Percentiles rank a stretch among this genome's conserved stretches.
Conservation (phyloP, 345 rosid genomes). For the Anastatica hierochuntica region DNA sequence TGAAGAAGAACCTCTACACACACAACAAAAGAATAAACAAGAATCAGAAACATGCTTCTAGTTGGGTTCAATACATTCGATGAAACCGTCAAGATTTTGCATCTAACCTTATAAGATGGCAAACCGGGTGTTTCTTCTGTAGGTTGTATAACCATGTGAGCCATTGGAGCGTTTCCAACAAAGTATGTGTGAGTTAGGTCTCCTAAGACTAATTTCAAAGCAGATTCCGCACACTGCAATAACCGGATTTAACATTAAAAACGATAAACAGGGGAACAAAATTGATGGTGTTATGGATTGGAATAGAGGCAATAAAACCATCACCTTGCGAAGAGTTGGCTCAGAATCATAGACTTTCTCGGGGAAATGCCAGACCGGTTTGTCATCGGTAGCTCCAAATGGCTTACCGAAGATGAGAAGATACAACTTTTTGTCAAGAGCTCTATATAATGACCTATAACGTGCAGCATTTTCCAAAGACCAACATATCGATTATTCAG, state of each 20-base stretch:
- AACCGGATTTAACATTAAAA: not conserved
- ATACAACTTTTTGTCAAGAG: slow-evolving; percentile 78
- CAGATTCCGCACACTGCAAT: slow-evolving; percentile 88
- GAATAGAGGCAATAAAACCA: not conserved
- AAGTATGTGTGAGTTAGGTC: slow-evolving; percentile 80
- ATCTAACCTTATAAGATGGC: slow-evolving; percentile 52
- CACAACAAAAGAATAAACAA: not conserved
- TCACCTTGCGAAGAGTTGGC: slow-evolving; percentile 63
- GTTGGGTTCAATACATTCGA: not conserved
- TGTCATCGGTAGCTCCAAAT: slow-evolving; percentile 41
- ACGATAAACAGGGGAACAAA: not conserved
- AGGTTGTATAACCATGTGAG: slow-evolving; percentile 54
- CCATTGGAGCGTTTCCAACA: slow-evolving; percentile 98
- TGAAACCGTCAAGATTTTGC: not conserved
- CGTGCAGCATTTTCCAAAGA: not conserved
- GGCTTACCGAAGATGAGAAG: slow-evolving; percentile 67
- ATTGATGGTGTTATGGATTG: not conserved
- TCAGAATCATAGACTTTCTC: slow-evolving; percentile 79
- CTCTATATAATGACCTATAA: slow-evolving; percentile 65
- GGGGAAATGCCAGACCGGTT: slow-evolving; percentile 92
- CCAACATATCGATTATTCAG: not conserved
- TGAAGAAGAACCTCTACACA: slow-evolving; percentile 78
- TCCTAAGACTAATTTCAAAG: slow-evolving; percentile 63
- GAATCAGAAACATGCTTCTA: not conserved
- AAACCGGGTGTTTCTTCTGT: slow-evolving; percentile 30